These are phyloP conservation scores for Uronychia setigera DNA, from an alignment of 73 alveolate genomes.

Conservation along the genomic window DNA sequence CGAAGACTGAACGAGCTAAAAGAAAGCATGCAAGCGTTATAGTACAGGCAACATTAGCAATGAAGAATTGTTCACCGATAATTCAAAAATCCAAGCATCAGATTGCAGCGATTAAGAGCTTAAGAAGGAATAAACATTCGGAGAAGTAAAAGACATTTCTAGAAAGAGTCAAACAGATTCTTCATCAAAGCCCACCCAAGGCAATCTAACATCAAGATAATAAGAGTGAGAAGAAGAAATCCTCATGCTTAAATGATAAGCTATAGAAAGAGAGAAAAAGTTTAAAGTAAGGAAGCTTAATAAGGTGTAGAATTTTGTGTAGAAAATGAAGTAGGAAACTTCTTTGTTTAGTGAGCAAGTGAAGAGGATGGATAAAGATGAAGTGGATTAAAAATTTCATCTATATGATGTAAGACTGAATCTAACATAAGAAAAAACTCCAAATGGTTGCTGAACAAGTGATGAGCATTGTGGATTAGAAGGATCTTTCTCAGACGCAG, in stretches of 20 bases:
- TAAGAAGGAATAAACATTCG: not conserved
- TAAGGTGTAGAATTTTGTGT: not conserved
- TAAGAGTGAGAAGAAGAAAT: not conserved
- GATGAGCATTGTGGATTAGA: not conserved
- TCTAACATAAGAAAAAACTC: not conserved
- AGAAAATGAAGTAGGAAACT: not conserved
- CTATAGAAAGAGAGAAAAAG: not conserved
- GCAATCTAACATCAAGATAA: no score
- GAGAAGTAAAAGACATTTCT: not conserved
- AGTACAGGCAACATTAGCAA: not conserved
- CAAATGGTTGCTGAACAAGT: not conserved
- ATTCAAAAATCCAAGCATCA: not conserved
- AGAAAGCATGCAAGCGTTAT: not conserved
- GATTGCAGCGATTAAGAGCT: not conserved
- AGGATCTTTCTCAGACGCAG: no score
- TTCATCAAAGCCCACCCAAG: no score
- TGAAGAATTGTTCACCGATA: not conserved
- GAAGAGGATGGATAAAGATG: not conserved
- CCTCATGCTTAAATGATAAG: not conserved
- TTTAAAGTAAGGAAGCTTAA: not conserved
- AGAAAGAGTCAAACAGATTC: not conserved
- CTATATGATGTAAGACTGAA: not conserved
- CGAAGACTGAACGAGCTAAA: not conserved
- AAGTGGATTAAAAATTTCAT: not conserved
- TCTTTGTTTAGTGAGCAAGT: not conserved